Percentiles rank a stretch among this genome's conserved stretches.
Conservation (phyloP, 73 alveolate species). For the Paramecium biaurelia region DNA sequence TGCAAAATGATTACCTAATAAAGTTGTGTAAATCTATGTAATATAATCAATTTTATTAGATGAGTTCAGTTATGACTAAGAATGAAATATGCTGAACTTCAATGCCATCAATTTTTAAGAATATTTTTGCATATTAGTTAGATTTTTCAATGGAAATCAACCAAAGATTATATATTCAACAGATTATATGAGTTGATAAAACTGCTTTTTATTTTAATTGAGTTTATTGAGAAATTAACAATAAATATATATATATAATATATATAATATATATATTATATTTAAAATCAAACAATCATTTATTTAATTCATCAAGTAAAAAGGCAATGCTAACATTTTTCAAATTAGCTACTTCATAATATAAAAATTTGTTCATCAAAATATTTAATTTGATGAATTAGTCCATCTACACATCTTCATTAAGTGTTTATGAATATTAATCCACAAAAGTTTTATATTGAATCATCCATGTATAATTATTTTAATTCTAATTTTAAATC, state of each 20-base stretch:
- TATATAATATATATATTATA: not conserved
- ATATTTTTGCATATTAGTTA: not conserved
- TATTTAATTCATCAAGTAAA: not conserved
- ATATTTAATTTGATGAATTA: not conserved
- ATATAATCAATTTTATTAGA: not conserved
- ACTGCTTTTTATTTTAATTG: not conserved
- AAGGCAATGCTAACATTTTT: not conserved
- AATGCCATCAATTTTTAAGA: not conserved
- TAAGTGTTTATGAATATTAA: not conserved
- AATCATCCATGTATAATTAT: not conserved
- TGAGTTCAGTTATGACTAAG: not conserved
- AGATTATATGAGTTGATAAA: not conserved
- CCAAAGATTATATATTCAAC: not conserved
- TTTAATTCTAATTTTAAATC: not conserved
- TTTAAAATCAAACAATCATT: not conserved
- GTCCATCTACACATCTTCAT: not conserved
- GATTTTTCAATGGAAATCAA: not conserved
- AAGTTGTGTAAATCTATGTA: not conserved
- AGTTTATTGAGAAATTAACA: not conserved
- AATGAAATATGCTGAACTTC: not conserved
- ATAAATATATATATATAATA: not conserved
- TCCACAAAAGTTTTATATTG: not conserved
- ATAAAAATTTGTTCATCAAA: not conserved
- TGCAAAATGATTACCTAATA: not conserved
- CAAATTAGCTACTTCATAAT: not conserved